Evolutionary conservation across 176 grass and related monocot genomes (phyloP).

Genomic region (Puya raimondii): DNA sequence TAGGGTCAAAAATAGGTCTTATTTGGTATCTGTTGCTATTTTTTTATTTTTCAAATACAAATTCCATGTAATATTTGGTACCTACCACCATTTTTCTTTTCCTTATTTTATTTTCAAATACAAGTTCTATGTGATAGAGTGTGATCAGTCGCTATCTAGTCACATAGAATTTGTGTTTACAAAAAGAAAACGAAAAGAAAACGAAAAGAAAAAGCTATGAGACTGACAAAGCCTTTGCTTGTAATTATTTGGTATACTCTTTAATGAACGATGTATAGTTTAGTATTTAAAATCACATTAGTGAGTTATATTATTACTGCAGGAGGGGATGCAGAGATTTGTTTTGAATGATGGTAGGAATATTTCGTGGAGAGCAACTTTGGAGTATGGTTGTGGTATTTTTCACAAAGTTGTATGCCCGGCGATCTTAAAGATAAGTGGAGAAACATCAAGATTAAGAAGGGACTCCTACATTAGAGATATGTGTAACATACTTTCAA

Average conservation of each 20-base stretch:
- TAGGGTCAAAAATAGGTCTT: background rate
- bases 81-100: too few species aligned
- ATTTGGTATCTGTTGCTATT: background rate
- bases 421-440: constrained; percentile 63
- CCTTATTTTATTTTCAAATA: too few species aligned
- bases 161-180: too few species aligned
- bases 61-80: too few species aligned
- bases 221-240: too few species aligned
- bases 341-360: background rate
- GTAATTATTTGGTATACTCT: background rate
- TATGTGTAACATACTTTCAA: too few species aligned
- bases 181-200: too few species aligned
- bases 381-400: constrained; percentile 20
- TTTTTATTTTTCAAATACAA: too few species aligned
- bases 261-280: background rate
- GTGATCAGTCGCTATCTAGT: too few species aligned
- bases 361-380: constrained; percentile 48
- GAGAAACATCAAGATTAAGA: constrained; percentile 52
- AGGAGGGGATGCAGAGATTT: constrained; percentile 43
- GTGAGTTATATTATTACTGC: background rate
- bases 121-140: too few species aligned
- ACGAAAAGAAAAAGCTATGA: too few species aligned
- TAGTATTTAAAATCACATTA: background rate
- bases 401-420: constrained; percentile 44
- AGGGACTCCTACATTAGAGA: background rate